phyloP scores from a whole-genome alignment of 1,139 yeast genomes.

The Meyerozyma sp. region DNA sequence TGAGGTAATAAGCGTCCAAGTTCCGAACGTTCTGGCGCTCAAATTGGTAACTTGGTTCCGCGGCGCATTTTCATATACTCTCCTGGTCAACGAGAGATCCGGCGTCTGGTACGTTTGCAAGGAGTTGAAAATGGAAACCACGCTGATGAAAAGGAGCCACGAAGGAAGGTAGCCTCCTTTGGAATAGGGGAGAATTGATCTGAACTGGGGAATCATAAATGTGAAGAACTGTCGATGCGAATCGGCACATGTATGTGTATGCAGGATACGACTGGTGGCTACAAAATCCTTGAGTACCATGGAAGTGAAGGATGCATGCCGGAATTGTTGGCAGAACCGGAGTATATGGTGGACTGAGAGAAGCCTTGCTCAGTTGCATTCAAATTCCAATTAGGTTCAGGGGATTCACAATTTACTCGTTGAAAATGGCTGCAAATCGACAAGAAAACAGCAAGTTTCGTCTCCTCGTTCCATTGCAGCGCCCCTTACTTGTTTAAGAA shows the following conservation, averaged over 20 bases:
- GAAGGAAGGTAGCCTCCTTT: conserved; percentile 39
- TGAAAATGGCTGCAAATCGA: no score
- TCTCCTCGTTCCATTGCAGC: no score
- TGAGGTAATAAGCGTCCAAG: conserved; percentile 91
- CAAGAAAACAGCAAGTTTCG: no score
- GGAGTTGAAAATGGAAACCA: conserved; percentile 87
- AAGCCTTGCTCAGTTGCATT: no score
- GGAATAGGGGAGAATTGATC: conserved; percentile 22
- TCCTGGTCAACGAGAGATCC: conserved; percentile 66
- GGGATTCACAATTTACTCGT: no score
- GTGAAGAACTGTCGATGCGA: neutral
- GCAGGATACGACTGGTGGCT: no score
- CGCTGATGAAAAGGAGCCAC: conserved; percentile 60
- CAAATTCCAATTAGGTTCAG: no score
- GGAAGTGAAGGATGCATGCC: no score
- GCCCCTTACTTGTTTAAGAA: no score
- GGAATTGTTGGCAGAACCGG: no score
- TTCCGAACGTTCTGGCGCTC: conserved; percentile 94
- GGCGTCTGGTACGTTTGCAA: conserved; percentile 72
- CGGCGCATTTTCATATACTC: conserved; percentile 57
- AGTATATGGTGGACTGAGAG: no score
- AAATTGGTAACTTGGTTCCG: conserved; percentile 52
- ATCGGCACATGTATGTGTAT: neutral
- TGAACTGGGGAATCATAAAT: conserved; percentile 12
- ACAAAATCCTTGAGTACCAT: no score